Evolutionary conservation across 108 stramenopile species (phyloP), one percentile per base, ranked within the genome.

Genomic region (Cyclotella atomus): DNA sequence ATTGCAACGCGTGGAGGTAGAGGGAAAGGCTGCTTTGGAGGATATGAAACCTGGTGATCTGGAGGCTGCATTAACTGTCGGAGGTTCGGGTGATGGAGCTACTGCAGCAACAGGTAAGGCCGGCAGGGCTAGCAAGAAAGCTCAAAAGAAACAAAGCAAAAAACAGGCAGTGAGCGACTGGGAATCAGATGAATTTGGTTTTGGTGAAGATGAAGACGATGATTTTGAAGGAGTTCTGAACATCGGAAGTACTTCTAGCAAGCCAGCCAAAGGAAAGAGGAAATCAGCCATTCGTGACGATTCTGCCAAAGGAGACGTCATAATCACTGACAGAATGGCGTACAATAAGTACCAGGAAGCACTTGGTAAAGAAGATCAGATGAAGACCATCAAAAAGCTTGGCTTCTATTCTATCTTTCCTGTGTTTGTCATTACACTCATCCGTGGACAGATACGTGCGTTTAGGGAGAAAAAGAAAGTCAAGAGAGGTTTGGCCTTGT

Each of bases 181-280:
- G 77, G 77, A 79, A 61, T 79, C 77, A 4, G 77, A 71, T 33
- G 77, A 79, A 55, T 79, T 79, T 70, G 77, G 77, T 36, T 79
- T 79, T 71, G 77, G 70, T 53, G 77, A 71, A 20, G 77, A 64
- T 24, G 77, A 79, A 25, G 77, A 79, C 19, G 77, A 79, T 32
- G 75, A 76, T 19, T 45, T 69, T 67, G 77, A 71, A 19, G 65
- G 64, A 19, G 68, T 79, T 19, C 8, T 79, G 56, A 71, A 64
- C 14, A 36, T 79, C 16, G 70, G 70, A 50, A 66, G 69, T 49
- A 52, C 77, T 43, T 49, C 64, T 9, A 59, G 44, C 15, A 46
- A 43, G 36, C 65, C 59, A 52, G 59, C 77, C n/a, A 71, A 65
- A 41, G 9, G 33, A 50, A 63, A 63, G 43, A 29, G 60, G 27